Conservation (phyloP, 805 yeast genomes). For the Saccharomycopsis sp. region DNA sequence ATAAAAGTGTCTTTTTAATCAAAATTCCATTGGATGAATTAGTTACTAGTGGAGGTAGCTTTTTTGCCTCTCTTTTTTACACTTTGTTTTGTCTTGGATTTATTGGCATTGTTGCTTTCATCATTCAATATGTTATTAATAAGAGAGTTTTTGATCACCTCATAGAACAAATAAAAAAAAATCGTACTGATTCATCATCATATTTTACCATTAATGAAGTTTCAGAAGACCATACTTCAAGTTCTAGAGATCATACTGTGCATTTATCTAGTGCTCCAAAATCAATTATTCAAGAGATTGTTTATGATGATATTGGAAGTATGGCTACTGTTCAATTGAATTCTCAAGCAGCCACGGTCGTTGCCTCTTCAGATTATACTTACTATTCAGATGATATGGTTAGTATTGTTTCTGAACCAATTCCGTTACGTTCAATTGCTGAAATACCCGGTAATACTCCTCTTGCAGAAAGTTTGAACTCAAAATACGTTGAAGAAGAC, state of each 20-base stretch:
- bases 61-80: conserved; percentile 27
- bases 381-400: too few species aligned
- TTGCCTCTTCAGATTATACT: too few species aligned
- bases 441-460: background rate
- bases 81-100: conserved; percentile 23
- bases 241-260: conserved; percentile 4
- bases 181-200: conserved; percentile 16
- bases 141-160: conserved; percentile 16
- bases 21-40: conserved; percentile 42
- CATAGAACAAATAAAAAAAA: conserved; percentile 17
- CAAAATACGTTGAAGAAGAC: too few species aligned
- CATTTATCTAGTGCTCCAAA: conserved; percentile 20
- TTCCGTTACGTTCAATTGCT: background rate
- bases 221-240: conserved; percentile 1
- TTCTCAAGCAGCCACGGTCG: conserved; percentile 18
- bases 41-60: conserved; percentile 23
- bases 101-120: conserved; percentile 26
- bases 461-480: background rate
- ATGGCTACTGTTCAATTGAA: conserved; percentile 14
- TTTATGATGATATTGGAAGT: conserved; percentile 17
- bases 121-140: conserved; percentile 24
- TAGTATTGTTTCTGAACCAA: background rate
- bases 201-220: conserved; percentile 15
- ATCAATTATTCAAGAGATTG: conserved; percentile 18
- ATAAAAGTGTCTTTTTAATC: conserved; percentile 57